These are phyloP conservation scores for Oropetium thomaeum DNA, from an alignment of 176 grass and related monocot genomes.

Conservation along the genomic window DNA sequence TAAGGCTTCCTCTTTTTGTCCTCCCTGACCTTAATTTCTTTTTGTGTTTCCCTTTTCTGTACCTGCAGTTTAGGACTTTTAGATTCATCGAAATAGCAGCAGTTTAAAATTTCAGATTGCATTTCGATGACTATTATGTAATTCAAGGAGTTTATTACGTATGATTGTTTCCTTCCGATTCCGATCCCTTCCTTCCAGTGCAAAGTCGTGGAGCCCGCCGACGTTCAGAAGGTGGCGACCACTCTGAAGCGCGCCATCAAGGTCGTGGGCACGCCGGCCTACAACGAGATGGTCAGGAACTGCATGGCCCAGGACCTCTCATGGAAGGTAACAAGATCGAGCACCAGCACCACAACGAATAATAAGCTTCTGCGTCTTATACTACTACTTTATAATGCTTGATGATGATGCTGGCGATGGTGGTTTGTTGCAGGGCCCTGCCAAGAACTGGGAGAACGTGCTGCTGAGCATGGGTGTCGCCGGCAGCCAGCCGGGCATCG, in stretches of 20 bases:
- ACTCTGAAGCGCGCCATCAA: conserved; percentile 66
- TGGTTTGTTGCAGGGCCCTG: conserved; percentile 52
- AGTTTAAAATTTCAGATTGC: neutral
- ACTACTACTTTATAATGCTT: too few species aligned
- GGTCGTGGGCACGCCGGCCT: conserved; percentile 53
- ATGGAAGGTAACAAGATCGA: conserved; percentile 90
- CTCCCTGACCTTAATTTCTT: neutral
- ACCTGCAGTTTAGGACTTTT: rapidly evolving
- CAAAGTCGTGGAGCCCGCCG: conserved; percentile 45
- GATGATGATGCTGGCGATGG: neutral
- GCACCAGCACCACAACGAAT: neutral
- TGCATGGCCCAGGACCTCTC: conserved; percentile 94
- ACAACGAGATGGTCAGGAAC: conserved; percentile 74
- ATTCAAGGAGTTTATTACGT: too few species aligned
- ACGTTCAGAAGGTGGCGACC: conserved; percentile 62
- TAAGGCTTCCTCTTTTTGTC: conserved; percentile 27
- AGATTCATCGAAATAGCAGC: too few species aligned
- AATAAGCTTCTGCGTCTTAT: neutral
- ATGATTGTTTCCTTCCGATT: too few species aligned
- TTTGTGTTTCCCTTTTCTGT: neutral
- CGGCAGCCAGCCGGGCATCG: conserved; percentile 56
- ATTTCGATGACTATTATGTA: too few species aligned
- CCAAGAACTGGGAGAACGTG: conserved; percentile 74
- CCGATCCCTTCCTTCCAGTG: conserved; percentile 68
- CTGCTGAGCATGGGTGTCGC: conserved; percentile 54